These are phyloP conservation scores for Russula sp. DNA, from an alignment of 768 basidiomycete species.

Conservation along the genomic window DNA sequence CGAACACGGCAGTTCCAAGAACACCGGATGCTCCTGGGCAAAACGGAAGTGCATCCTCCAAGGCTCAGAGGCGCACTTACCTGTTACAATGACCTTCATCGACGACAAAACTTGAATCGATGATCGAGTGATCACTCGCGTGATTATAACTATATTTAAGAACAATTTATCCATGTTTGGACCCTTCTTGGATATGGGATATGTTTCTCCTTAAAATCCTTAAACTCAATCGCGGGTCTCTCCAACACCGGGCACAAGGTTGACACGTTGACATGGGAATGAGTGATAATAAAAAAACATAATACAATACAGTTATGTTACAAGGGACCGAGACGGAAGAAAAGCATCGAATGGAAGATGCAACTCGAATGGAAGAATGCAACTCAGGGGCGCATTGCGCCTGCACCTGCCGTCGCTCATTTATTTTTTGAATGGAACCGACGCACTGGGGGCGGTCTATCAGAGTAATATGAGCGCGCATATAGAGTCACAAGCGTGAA, in stretches of 20 bases:
- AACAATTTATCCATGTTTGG: too few species aligned
- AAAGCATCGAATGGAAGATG: background rate
- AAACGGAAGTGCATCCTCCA: background rate
- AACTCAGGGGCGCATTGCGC: conserved; percentile 1
- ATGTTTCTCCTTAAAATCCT: background rate
- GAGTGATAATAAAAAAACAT: background rate
- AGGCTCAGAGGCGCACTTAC: conserved; percentile 20
- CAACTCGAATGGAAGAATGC: background rate
- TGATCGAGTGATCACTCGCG: background rate
- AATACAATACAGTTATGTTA: background rate
- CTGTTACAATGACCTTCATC: conserved; percentile 54
- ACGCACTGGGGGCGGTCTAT: conserved; percentile 11
- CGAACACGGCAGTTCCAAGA: conserved; percentile 71
- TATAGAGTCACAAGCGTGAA: background rate
- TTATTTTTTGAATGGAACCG: conserved; percentile 9
- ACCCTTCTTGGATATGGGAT: too few species aligned
- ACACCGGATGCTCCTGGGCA: conserved; percentile 82
- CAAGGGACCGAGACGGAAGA: background rate
- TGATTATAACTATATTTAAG: background rate
- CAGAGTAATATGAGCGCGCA: background rate
- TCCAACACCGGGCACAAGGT: too few species aligned
- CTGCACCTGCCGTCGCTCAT: background rate
- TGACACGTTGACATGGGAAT: too few species aligned
- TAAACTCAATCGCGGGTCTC: background rate
- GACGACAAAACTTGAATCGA: background rate